phyloP scores from a whole-genome alignment of 169 alveolate genomes.

The Eimeria brunetti region DNA sequence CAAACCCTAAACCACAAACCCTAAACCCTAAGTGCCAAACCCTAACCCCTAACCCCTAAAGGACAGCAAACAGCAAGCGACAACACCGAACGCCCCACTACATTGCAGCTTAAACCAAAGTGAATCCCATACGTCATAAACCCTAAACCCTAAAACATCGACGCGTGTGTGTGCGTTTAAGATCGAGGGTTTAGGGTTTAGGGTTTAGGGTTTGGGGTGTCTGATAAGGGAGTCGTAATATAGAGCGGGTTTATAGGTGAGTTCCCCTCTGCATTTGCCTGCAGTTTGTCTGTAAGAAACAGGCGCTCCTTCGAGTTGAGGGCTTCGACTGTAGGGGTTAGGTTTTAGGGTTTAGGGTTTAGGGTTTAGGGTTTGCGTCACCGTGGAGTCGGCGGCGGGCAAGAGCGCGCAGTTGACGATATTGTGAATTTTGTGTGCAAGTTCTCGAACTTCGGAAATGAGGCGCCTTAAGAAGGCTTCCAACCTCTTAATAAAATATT shows the following conservation, averaged over 20 bases:
- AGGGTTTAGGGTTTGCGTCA: neutral
- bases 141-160: neutral
- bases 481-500: neutral
- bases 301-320: neutral
- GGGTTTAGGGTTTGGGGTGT: neutral
- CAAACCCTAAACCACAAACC: neutral
- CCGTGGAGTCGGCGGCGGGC: neutral
- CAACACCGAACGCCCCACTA: neutral
- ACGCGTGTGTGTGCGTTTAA: too few relatives aligned
- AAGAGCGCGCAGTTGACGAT: neutral
- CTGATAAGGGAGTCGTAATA: neutral
- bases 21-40: constrained; percentile 33
- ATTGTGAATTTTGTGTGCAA: neutral
- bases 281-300: too few relatives aligned
- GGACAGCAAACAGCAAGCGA: neutral
- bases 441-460: neutral
- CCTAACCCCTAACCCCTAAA: constrained; percentile 15
- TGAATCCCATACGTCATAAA: too few relatives aligned
- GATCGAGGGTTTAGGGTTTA: neutral
- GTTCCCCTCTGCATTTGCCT: neutral
- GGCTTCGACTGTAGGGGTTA: neutral
- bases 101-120: too few relatives aligned
- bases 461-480: neutral
- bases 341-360: neutral
- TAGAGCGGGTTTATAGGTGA: neutral